Evolutionary conservation across 2,329 filamentous ascomycete species (phyloP).

Genomic region (Acrocalymma vagum): DNA sequence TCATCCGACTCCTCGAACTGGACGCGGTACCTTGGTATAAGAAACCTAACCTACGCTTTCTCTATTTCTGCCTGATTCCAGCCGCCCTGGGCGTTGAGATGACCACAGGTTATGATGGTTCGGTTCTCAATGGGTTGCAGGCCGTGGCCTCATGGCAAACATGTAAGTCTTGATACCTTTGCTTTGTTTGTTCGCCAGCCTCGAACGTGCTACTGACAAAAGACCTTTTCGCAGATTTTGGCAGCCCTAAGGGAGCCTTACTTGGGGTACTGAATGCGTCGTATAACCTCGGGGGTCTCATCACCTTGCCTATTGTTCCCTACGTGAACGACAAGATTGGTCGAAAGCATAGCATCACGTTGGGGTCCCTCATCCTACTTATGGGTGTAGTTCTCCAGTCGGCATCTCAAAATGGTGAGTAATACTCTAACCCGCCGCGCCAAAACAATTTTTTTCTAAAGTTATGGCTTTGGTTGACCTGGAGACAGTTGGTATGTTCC

Average conservation of each 20-base stretch:
- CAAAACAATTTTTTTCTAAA: no score
- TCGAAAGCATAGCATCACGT: constrained; percentile 28
- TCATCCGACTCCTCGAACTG: no score
- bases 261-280: constrained; percentile 35
- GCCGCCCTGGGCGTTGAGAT: constrained; percentile 20
- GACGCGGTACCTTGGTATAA: constrained; percentile 21
- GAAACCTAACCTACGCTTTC: constrained; percentile 14
- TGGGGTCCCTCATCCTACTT: constrained; percentile 37
- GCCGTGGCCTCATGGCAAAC: no score
- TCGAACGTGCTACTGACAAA: constrained; percentile 26
- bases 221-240: no score
- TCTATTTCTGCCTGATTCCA: constrained; percentile 20
- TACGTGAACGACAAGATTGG: constrained; percentile 34
- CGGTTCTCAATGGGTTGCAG: constrained; percentile 36
- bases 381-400: constrained; percentile 33
- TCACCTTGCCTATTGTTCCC: constrained; percentile 25
- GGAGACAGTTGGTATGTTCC: constrained; percentile 39
- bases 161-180: no score
- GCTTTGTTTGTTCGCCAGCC: no score
- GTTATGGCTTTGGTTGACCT: no score
- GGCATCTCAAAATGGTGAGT: constrained; percentile 31
- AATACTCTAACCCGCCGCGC: no score
- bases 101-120: constrained; percentile 62
- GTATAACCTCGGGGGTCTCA: constrained; percentile 23
- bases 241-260: constrained; percentile 28